Evolutionary conservation across 78 protist genomes (phyloP), one percentile per base, ranked within the genome.

Genomic region (Dictyostelium citrinum): DNA sequence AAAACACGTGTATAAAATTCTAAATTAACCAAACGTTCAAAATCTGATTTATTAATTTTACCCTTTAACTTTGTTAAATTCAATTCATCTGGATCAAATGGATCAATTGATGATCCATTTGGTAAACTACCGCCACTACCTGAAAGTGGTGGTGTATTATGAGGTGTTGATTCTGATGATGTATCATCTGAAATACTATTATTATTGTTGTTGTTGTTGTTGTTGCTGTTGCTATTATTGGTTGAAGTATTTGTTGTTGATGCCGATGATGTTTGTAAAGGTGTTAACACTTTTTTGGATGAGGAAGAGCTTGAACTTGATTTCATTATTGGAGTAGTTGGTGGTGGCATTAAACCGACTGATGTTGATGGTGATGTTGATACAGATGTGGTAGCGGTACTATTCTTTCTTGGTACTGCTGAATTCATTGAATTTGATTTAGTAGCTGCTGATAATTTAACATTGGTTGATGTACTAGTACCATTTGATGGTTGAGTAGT

Each of bases 41-140:
- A 7, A n/a, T 83, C 90, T 6, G 90, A 51, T 43, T 61, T 83
- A 51, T 24, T 35, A 24, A 31, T 84, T 43, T 75, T 68, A 75
- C 75, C 43, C 45, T 43, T 84, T 75, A 75, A 41, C 24, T 76
- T 75, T 17, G 76, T 41, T 35, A 43, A 27, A 41, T 37, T 64
- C 8, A 39, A 41, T 29, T 49, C 80, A 20, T 83, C 80, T n/a
- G 80, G 46, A 39, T 58, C 49, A 17, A 41, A 37, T n/a, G 85
- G 49, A 9, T 33, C 33, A 35, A 29, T 39, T 27, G 12, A 12
- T 45, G 81, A 70, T 11, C 71, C 72, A 70, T 31, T 70, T 70
- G 58, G 49, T n/a, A 45, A 12, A 29, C 70, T 24, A 27, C 39
- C 31, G 11, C 39, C 22, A 24, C 79, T 43, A 24, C 77, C 49